Conservation (phyloP, 2,329 filamentous ascomycete species). For the Cytospora paraplurivora region DNA sequence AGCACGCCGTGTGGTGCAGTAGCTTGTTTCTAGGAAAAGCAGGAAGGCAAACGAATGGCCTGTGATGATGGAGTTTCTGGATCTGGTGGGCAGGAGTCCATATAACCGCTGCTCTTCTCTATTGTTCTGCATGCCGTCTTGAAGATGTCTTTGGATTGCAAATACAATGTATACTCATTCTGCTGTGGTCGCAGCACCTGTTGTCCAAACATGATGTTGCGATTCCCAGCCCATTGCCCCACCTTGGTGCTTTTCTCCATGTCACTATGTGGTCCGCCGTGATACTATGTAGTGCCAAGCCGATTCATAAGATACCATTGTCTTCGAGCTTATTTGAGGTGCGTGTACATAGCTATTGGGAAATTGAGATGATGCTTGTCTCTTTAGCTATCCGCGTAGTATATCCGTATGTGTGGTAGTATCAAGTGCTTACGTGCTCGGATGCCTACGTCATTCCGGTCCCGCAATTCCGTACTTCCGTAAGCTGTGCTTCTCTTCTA, state of each 20-base stretch:
- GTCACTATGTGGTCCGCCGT: background rate
- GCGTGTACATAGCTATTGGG: no score
- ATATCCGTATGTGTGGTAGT: background rate
- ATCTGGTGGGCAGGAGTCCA: constrained; percentile 3
- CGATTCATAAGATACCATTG: background rate
- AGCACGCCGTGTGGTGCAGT: background rate
- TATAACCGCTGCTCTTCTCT: constrained; percentile 13
- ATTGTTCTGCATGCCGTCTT: no score
- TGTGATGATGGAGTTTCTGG: constrained; percentile 9
- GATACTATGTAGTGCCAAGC: background rate
- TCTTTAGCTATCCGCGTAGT: no score
- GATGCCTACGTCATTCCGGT: background rate
- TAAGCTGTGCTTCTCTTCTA: background rate
- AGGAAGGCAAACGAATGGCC: constrained; percentile 9
- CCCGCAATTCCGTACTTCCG: background rate
- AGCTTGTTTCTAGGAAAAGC: background rate
- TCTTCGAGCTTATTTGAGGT: background rate
- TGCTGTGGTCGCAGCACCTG: constrained; percentile 11
- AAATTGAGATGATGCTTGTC: no score
- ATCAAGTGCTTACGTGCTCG: background rate
- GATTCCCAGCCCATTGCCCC: background rate
- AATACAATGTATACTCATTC: constrained; percentile 12
- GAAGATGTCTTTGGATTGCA: constrained; percentile 18
- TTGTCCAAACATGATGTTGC: constrained; percentile 1
- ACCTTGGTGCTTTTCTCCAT: background rate